Percentiles rank a stretch among this genome's conserved stretches.
Evolutionary conservation across 208 protist species (phyloP).

Genomic region (Acanthamoeba triangularis): DNA sequence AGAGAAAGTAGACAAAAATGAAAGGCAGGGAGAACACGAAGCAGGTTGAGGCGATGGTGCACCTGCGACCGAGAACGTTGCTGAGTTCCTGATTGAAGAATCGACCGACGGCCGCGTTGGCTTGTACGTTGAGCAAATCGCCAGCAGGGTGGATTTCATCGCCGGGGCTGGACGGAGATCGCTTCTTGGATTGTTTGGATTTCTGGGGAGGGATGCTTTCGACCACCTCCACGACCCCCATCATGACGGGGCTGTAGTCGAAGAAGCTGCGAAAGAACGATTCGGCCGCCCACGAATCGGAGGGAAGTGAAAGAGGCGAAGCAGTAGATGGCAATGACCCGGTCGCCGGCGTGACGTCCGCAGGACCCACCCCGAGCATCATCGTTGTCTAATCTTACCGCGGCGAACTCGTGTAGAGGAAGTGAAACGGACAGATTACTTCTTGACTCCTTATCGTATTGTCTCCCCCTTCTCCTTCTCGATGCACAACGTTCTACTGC

Average conservation of each 20-base stretch:
- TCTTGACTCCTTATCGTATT: background rate
- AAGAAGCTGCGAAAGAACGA: slow-evolving; percentile 41
- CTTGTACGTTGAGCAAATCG: slow-evolving; percentile 14
- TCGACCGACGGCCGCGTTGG: background rate
- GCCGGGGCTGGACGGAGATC: background rate
- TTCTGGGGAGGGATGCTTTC: background rate
- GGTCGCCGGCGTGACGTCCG: background rate
- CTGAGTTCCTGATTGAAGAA: slow-evolving; percentile 10
- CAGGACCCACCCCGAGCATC: background rate
- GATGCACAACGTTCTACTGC: too few species aligned
- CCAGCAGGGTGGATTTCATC: background rate
- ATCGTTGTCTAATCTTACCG: background rate
- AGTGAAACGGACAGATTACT: background rate
- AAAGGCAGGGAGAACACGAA: background rate
- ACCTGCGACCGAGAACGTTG: background rate
- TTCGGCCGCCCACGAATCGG: background rate
- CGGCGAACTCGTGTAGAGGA: too few species aligned
- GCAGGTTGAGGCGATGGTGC: background rate
- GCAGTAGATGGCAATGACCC: background rate
- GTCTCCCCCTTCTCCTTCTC: too few species aligned
- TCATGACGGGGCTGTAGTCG: slow-evolving; percentile 51
- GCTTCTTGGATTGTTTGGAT: slow-evolving; percentile 13
- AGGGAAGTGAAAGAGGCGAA: background rate
- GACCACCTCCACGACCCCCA: slow-evolving; percentile 29
- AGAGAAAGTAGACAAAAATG: background rate